Percentiles rank a stretch among this genome's conserved stretches.
These are phyloP conservation scores for Penicillium occitanis DNA, from an alignment of 2,329 filamentous ascomycete species.

Conservation along the genomic window DNA sequence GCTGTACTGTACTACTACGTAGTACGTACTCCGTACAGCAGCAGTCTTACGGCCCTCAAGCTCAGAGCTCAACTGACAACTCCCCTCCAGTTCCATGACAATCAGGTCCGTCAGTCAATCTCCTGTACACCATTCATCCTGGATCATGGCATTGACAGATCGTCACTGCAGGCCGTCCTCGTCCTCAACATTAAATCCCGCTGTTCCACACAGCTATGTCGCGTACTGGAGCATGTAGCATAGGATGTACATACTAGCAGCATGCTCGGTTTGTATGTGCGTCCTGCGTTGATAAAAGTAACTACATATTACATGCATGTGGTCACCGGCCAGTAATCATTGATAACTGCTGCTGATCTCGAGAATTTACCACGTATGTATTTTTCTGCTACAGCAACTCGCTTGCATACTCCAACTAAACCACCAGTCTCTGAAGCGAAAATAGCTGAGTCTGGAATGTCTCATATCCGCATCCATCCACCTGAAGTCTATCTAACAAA, in stretches of 20 bases:
- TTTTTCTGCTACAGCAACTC: neutral
- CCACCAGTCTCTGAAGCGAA: neutral
- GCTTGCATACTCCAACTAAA: neutral
- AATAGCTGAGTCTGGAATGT: slow-evolving; percentile 3
- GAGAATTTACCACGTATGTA: slow-evolving; percentile 5
- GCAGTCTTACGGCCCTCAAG: neutral
- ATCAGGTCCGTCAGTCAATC: neutral
- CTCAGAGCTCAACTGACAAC: neutral
- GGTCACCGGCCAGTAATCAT: neutral
- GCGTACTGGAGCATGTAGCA: neutral
- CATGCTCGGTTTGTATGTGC: neutral
- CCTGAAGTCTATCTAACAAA: neutral
- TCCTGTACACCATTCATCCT: neutral
- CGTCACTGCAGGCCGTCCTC: neutral
- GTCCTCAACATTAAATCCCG: neutral
- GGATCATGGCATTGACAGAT: neutral
- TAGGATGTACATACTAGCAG: neutral
- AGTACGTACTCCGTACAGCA: neutral
- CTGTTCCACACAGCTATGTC: neutral
- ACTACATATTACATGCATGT: neutral
- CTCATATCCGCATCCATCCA: neutral
- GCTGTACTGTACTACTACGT: neutral
- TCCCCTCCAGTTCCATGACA: slow-evolving; percentile 2
- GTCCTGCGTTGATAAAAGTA: neutral
- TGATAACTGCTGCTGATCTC: neutral